Base-by-base conservation (phyloP, 106 monocot species). In the Gastrodia elata region DNA sequence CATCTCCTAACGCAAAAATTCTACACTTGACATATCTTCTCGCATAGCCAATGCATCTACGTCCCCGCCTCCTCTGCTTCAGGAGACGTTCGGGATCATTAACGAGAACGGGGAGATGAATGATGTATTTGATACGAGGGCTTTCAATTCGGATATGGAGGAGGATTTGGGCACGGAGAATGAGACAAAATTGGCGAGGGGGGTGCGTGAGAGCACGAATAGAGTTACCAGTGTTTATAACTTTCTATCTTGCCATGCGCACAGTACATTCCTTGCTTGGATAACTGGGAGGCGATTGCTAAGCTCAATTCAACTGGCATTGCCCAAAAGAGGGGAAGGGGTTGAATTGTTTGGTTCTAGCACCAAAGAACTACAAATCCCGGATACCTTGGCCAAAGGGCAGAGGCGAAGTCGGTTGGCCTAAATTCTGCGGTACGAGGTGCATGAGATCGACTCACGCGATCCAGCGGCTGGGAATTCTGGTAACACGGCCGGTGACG, bases 241-340 rank as follows among this genome's bases (percentile, higher is more conserved):
- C 81, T 94, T 87, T 48, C 41, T 41, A 64, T 6, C 83, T 11
- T 95, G 94, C 56, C 82, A 79, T 27, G 76, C 77, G 73, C 72
- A 75, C 4, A 95, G 85, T 91, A 86, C 44, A 91, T 95, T 41
- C 94, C 94, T 37, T 95, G 94, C 40, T 75, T 95, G 91, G 94
- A 95, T 52, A 91, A 95, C 46, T 81, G 33, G 65, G 91, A 84
- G 78, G 87, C 41, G 30, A 89, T 95, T 36, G 72, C 52, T 33
- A 83, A 78, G 78, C 87, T 95, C 22, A 78, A 80, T 95, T 81
- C 68, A 91, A 95, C 78, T 61, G 91, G 48, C 89, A 85, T 71
- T 95, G 94, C 34, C 94, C 91, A 0, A 68, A 52, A 8, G 70
- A 68, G 16, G 89, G 74, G 43, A 85, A 83, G 46, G 59, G 74